Conservation (phyloP, 768 basidiomycete species). For the Solioccasus polychromus region DNA sequence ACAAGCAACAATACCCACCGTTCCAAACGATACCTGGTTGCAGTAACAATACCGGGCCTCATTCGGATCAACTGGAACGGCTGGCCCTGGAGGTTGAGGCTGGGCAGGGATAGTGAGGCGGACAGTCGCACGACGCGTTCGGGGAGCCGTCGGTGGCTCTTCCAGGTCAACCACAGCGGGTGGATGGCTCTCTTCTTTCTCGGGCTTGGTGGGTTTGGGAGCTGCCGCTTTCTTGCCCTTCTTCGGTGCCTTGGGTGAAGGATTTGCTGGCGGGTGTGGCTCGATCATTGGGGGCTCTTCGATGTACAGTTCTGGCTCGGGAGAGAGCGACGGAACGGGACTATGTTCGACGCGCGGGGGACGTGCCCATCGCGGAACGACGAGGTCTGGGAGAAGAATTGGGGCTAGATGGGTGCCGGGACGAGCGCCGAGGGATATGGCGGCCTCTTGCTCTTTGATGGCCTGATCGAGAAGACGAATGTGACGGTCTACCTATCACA, state of each 20-base stretch:
- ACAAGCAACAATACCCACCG: slow-evolving; percentile 43
- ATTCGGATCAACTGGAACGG: slow-evolving; percentile 36
- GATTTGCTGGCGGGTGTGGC: slow-evolving; percentile 7
- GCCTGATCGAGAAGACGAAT: slow-evolving; percentile 74
- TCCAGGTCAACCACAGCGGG: slow-evolving; percentile 5
- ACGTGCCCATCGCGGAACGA: slow-evolving; percentile 52
- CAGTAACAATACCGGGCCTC: slow-evolving; percentile 81
- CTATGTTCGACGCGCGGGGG: slow-evolving; percentile 42
- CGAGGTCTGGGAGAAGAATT: slow-evolving; percentile 59
- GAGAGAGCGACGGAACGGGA: slow-evolving; percentile 37
- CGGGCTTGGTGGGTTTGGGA: slow-evolving; percentile 12
- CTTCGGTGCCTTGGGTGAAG: slow-evolving; percentile 17
- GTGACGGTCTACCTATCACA: slow-evolving; percentile 69
- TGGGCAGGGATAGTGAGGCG: slow-evolving; percentile 38
- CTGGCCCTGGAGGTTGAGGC: slow-evolving; percentile 14
- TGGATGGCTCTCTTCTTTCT: slow-evolving; percentile 16
- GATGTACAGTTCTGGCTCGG: slow-evolving; percentile 23
- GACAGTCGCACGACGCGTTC: slow-evolving; percentile 26
- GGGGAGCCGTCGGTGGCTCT: slow-evolving; percentile 8
- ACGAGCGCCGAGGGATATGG: slow-evolving; percentile 50
- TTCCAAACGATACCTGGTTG: slow-evolving; percentile 74
- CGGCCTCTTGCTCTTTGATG: slow-evolving; percentile 58
- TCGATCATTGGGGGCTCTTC: slow-evolving; percentile 14
- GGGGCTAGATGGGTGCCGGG: slow-evolving; percentile 53
- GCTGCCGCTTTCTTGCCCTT: slow-evolving; percentile 22